A percentile compares a stretch with the other conserved stretches of the same genome.
phyloP scores from a whole-genome alignment of 2,329 filamentous ascomycete species.

The Fusarium luffae region DNA sequence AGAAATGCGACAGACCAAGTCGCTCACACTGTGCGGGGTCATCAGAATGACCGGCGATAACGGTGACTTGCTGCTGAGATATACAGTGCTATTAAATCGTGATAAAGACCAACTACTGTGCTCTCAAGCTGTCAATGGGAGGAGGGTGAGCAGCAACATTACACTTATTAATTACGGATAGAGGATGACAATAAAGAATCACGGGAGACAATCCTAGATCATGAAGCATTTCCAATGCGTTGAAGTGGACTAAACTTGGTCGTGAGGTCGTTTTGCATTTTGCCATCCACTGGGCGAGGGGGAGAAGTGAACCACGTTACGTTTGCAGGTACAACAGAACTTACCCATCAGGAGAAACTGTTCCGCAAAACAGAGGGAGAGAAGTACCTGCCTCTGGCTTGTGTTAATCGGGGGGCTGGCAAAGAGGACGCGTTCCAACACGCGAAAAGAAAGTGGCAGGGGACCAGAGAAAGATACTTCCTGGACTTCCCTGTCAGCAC shows the following conservation, averaged over 20 bases:
- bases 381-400: not conserved
- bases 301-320: not conserved
- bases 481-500: not conserved
- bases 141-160: not conserved
- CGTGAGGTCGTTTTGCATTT: not conserved
- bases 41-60: fast-evolving
- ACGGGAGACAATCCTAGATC: not conserved
- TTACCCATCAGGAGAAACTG: not conserved
- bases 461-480: not conserved
- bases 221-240: not conserved
- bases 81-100: not conserved
- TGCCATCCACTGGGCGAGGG: not conserved
- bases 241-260: not conserved
- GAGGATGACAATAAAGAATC: not conserved
- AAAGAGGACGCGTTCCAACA: not conserved
- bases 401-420: not conserved
- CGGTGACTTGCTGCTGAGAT: not conserved
- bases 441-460: not conserved
- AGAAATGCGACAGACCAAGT: not conserved
- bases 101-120: not conserved
- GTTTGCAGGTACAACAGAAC: not conserved
- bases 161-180: not conserved
- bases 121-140: not conserved
- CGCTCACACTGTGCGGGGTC: not conserved
- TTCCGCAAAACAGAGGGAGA: not conserved